Base-by-base conservation (phyloP, 345 rosid species). In the Melaleuca alternifolia region DNA sequence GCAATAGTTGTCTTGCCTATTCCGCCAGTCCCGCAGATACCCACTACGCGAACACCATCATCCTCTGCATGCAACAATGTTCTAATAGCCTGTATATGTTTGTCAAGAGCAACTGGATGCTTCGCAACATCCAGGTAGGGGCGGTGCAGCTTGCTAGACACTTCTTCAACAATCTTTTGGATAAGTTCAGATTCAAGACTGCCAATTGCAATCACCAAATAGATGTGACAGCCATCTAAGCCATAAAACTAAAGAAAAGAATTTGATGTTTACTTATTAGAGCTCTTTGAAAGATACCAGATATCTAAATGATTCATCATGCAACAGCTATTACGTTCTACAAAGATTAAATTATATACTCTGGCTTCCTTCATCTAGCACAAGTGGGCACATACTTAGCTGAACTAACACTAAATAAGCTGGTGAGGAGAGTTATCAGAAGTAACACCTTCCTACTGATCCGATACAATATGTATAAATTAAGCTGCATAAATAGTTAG, bases 1-100 rank as follows among this genome's bases (percentile, higher is more conserved):
- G 95, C 93, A 4, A 93, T 75, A 0, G 86, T 84, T 0, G 86
- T 87, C 86, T 87, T 87, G 46, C 88, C 88, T n/a, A 87, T 54
- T 84, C 88, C 86, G 30, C 88, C 61, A 24, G 26, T 51, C 3
- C 89, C 87, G 46, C 48, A 48, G 26, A 88, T 85, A 28, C 85
- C 87, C 26, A 88, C 57, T 50, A 86, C 37, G 15, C 41, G 81
- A 59, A 54, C 3, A 5, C 41, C 50, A 10, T 85, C 7, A 24
- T 28, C 41, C 18, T 61, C 41, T 16, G 9, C 41, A n/a, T 7
- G 50, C 52, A 88, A 50, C 18, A 37, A 15, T n/a, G 26, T 20
- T 7, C 26, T 50, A 13, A 88, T 6, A 18, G 59, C 82, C 30
- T 85, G 48, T 51, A 82, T 30, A 83, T 83, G 89, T 37, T 37